phyloP scores from a whole-genome alignment of 441 rosid genomes.

The Manihot esculenta region DNA sequence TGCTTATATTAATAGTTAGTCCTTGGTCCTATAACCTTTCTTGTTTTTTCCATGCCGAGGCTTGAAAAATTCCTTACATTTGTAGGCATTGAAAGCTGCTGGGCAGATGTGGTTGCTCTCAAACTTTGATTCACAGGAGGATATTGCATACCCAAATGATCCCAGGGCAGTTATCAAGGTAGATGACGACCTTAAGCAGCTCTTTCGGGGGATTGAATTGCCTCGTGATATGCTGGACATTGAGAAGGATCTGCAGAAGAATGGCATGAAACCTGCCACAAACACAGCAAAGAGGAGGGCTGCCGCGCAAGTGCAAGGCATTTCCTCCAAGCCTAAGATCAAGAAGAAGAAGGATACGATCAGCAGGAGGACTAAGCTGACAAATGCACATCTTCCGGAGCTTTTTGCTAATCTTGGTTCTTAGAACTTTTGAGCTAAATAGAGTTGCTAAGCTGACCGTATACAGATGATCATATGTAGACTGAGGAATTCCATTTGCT shows the following conservation, averaged over 20 bases:
- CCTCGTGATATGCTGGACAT: constrained; percentile 80
- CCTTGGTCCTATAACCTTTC: not conserved
- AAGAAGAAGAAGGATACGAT: constrained; percentile 85
- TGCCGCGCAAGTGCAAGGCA: constrained; percentile 66
- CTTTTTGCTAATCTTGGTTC: constrained; percentile 56
- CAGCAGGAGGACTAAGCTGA: constrained; percentile 84
- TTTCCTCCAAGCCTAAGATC: constrained; percentile 49
- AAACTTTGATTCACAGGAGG: constrained; percentile 72
- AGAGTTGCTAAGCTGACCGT: not conserved
- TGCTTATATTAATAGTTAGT: not conserved
- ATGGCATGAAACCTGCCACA: constrained; percentile 84
- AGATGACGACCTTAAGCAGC: constrained; percentile 71
- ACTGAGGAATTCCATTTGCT: not conserved
- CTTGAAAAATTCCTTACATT: not conserved
- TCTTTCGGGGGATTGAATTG: constrained; percentile 58
- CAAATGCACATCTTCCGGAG: constrained; percentile 86
- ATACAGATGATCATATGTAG: not conserved
- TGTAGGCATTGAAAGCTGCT: constrained; percentile 62
- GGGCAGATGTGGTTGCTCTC: constrained; percentile 71
- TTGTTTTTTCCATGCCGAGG: not conserved
- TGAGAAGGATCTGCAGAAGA: constrained; percentile 81
- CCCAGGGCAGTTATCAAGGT: constrained; percentile 59
- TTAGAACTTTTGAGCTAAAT: constrained; percentile 14
- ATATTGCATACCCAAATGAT: constrained; percentile 83
- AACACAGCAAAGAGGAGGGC: constrained; percentile 84